phyloP scores from a whole-genome alignment of 164 flowering plant genomes.

The Dillenia suffruticosa region DNA sequence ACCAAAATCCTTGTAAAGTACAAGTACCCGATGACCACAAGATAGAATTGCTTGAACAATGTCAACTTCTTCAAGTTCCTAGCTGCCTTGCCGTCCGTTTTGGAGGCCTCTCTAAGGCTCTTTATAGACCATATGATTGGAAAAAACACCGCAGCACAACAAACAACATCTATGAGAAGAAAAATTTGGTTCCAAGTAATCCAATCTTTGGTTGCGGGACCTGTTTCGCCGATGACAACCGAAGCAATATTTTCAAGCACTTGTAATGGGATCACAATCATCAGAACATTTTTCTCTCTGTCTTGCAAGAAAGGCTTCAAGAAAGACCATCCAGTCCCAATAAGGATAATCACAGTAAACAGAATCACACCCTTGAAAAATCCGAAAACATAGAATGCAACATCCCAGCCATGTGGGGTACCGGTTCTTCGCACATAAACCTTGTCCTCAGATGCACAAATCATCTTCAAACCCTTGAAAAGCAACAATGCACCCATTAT shows the following conservation, averaged over 20 bases:
- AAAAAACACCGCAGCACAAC: conserved; percentile 35
- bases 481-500: conserved; percentile 33
- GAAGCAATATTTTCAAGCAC: conserved; percentile 37
- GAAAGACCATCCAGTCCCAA: conserved; percentile 48
- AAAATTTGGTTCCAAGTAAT: conserved; percentile 39
- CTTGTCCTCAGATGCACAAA: conserved; percentile 37
- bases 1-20: conserved; percentile 39
- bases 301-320: conserved; percentile 42
- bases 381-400: conserved; percentile 33
- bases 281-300: conserved; percentile 32
- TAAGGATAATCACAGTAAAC: conserved; percentile 39
- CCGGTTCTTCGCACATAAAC: conserved; percentile 27
- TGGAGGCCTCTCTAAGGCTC: conserved; percentile 32
- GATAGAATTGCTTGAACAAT: conserved; percentile 37
- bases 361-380: conserved; percentile 35
- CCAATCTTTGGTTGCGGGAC: conserved; percentile 35
- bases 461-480: conserved; percentile 29
- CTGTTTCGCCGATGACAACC: conserved; percentile 25
- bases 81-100: conserved; percentile 43
- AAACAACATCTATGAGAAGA: conserved; percentile 26
- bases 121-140: conserved; percentile 44
- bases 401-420: conserved; percentile 41
- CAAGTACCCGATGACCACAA: conserved; percentile 27
- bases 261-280: conserved; percentile 38
- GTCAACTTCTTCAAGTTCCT: conserved; percentile 31